Evolutionary conservation across 345 rosid genomes (phyloP).

Genomic region (sweet orange (Citrus sinensis)): DNA sequence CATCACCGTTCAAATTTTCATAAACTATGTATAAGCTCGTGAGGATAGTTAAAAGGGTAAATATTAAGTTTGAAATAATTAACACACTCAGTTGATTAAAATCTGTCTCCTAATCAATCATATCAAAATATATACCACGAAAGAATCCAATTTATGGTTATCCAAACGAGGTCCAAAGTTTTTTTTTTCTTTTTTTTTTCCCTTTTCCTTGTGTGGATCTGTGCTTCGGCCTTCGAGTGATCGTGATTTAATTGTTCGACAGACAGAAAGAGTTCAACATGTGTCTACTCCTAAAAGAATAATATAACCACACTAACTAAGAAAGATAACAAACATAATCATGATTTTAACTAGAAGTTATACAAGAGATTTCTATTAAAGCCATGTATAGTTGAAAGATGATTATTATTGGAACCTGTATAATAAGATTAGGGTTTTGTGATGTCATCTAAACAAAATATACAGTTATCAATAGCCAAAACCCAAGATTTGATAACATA

Average conservation of each 20-base stretch:
- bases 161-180: neutral
- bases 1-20: neutral
- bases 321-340: neutral
- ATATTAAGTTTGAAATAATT: too few relatives aligned
- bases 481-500: neutral
- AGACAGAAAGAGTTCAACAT: neutral
- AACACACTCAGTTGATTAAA: too few relatives aligned
- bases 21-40: neutral
- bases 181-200: neutral
- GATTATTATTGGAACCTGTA: neutral
- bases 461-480: neutral
- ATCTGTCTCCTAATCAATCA: too few relatives aligned
- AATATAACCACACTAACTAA: neutral
- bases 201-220: neutral
- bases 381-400: neutral
- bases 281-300: neutral
- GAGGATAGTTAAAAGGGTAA: neutral
- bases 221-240: neutral
- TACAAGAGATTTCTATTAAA: neutral
- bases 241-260: neutral
- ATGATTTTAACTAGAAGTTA: neutral
- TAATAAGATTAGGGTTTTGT: neutral
- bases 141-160: neutral
- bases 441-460: neutral
- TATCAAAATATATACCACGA: too few relatives aligned